A percentile compares a stretch with the other conserved stretches of the same genome.
Conservation (phyloP, 164 flowering plant species). For the Kalanchoe fedtschenkoi region DNA sequence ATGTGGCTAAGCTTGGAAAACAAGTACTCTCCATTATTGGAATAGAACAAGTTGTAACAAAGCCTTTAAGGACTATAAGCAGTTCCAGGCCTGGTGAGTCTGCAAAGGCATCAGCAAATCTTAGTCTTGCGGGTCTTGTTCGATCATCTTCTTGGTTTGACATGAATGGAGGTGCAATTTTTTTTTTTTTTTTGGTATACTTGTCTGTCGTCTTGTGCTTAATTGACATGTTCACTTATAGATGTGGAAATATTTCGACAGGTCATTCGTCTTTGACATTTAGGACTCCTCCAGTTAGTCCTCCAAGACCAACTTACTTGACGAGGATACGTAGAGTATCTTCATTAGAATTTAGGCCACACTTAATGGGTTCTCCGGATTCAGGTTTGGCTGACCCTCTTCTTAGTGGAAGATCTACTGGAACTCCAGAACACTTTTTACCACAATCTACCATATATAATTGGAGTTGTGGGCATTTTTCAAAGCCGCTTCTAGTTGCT, state of each 20-base stretch:
- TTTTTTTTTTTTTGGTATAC: neutral
- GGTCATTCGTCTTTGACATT: conserved; percentile 79
- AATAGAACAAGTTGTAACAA: conserved; percentile 75
- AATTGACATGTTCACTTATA: neutral
- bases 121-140: conserved; percentile 60
- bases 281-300: conserved; percentile 99
- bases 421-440: conserved; percentile 68
- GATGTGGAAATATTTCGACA: conserved; percentile 15
- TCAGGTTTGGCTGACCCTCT: conserved; percentile 93
- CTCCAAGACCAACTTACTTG: conserved; percentile 66
- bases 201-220: neutral
- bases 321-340: conserved; percentile 85
- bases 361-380: conserved; percentile 61
- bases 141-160: conserved; percentile 97
- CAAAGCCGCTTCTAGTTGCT: conserved; percentile 76
- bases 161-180: conserved; percentile 62
- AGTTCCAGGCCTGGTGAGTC: conserved; percentile 42
- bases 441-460: conserved; percentile 88
- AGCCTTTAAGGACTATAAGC: conserved; percentile 30
- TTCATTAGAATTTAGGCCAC: conserved; percentile 88
- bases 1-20: conserved; percentile 70
- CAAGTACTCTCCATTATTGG: conserved; percentile 79
- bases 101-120: conserved; percentile 20
- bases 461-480: conserved; percentile 96
- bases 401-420: conserved; percentile 50